Evolutionary conservation across 2,329 filamentous ascomycete genomes (phyloP).

Genomic region (Huntiella abstrusa): DNA sequence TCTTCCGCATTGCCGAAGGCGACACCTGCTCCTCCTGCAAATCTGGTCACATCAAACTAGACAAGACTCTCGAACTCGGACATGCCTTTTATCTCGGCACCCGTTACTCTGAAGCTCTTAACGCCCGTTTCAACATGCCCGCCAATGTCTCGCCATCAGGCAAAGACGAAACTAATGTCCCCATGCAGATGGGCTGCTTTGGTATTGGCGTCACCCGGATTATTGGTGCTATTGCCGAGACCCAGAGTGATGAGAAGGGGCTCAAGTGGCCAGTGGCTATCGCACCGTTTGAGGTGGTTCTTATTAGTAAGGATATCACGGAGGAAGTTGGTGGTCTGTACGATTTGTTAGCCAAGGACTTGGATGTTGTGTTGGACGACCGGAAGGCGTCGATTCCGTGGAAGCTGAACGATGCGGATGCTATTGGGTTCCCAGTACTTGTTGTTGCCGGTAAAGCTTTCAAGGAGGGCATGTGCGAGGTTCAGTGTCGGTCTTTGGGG

Average conservation of each 20-base stretch:
- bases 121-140: conserved; percentile 36
- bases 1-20: conserved; percentile 46
- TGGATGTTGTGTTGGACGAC: conserved; percentile 62
- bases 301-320: conserved; percentile 31
- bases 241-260: conserved; percentile 50
- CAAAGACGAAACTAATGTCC: conserved; percentile 18
- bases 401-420: conserved; percentile 80
- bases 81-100: conserved; percentile 92
- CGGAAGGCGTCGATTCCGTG: conserved; percentile 48
- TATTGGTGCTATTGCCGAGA: conserved; percentile 68
- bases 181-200: conserved; percentile 88
- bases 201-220: conserved; percentile 87
- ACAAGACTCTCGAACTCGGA: conserved; percentile 70
- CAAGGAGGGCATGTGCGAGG: conserved; percentile 43
- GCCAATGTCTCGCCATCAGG: conserved; percentile 6
- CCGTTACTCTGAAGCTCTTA: conserved; percentile 62
- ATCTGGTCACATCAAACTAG: conserved; percentile 40
- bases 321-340: conserved; percentile 40
- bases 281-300: conserved; percentile 63
- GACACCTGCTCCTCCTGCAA: conserved; percentile 57
- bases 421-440: conserved; percentile 72
- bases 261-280: conserved; percentile 78
- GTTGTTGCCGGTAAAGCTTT: conserved; percentile 61
- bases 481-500: conserved; percentile 55
- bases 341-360: conserved; percentile 23